Percentiles rank a stretch among this genome's conserved stretches.
These are phyloP conservation scores for Syncephalastrum monosporum DNA, from an alignment of 371 early-diverging fungal genomes.

Conservation along the genomic window DNA sequence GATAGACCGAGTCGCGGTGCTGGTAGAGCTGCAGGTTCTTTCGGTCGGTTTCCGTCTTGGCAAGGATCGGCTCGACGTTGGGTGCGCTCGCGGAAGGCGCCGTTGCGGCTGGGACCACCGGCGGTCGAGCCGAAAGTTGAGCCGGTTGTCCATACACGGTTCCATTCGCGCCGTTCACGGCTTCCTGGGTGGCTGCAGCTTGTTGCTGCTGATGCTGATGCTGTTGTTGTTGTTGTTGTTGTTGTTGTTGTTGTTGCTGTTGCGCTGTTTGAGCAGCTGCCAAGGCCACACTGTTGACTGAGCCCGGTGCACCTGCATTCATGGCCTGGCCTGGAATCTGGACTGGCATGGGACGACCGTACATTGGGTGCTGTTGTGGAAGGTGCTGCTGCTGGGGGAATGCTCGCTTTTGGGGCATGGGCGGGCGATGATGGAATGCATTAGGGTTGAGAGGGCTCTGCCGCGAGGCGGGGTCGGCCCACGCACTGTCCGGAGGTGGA, in stretches of 20 bases:
- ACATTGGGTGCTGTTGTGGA: too few species aligned
- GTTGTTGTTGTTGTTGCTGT: background rate
- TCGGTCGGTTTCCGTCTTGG: conserved; percentile 18
- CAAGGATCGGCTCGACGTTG: conserved; percentile 13
- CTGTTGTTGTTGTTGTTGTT: background rate
- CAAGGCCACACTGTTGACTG: too few species aligned
- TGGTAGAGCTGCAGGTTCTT: conserved; percentile 26
- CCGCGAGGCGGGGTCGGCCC: too few species aligned
- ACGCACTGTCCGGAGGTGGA: too few species aligned
- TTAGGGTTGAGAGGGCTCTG: too few species aligned
- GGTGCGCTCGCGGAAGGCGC: background rate
- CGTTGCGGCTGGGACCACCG: conserved; percentile 13
- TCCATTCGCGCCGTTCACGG: background rate
- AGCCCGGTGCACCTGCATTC: too few species aligned
- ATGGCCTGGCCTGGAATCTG: too few species aligned
- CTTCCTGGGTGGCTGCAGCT: background rate
- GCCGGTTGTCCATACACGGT: conserved; percentile 1
- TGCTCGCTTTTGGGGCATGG: too few species aligned
- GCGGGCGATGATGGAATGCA: too few species aligned
- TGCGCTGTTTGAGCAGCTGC: too few species aligned
- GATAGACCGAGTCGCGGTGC: conserved; percentile 35
- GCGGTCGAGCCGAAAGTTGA: conserved; percentile 14
- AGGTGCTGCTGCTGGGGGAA: too few species aligned
- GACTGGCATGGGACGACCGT: too few species aligned
- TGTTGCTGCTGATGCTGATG: conserved; percentile 2